A percentile compares a stretch with the other conserved stretches of the same genome.
Conservation (phyloP, 176 grass and related monocot genomes). For the Aegilops longissima region DNA sequence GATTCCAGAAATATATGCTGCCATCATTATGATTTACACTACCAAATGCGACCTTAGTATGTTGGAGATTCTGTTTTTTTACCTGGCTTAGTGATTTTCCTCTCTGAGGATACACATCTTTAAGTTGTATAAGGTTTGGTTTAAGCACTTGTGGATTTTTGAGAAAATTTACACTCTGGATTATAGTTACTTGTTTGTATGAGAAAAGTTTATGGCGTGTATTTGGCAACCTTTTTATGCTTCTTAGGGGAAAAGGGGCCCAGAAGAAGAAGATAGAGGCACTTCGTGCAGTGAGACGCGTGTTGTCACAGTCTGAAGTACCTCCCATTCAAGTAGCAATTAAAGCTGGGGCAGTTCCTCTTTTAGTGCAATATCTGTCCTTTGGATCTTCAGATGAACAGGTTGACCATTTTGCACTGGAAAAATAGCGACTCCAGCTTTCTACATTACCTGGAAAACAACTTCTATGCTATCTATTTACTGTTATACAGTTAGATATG, state of each 20-base stretch:
- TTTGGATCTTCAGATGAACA: conserved; percentile 96
- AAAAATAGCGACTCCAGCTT: conserved; percentile 20
- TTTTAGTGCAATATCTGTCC: conserved; percentile 81
- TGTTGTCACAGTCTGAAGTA: conserved; percentile 88
- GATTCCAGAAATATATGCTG: not conserved
- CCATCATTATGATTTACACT: not conserved
- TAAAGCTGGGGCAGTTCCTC: conserved; percentile 78
- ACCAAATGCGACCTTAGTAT: not conserved
- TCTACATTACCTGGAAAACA: not conserved
- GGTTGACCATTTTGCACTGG: conserved; percentile 41
- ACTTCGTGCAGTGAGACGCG: conserved; percentile 70
- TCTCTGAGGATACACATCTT: not conserved
- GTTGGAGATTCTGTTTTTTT: not conserved
- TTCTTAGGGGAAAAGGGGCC: conserved; percentile 73
- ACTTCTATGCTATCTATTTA: not conserved
- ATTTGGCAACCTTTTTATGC: not conserved
- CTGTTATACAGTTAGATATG: conserved; percentile 4
- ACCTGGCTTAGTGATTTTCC: not conserved
- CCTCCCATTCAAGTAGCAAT: conserved; percentile 83
- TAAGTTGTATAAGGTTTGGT: not conserved
- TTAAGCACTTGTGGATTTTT: not conserved
- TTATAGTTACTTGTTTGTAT: not conserved
- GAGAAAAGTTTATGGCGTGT: conserved; percentile 9
- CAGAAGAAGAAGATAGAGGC: conserved; percentile 72
- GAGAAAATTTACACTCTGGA: not conserved